Base-by-base conservation (phyloP, 2,329 filamentous ascomycete genomes). In the Cryphonectria naterciae region DNA sequence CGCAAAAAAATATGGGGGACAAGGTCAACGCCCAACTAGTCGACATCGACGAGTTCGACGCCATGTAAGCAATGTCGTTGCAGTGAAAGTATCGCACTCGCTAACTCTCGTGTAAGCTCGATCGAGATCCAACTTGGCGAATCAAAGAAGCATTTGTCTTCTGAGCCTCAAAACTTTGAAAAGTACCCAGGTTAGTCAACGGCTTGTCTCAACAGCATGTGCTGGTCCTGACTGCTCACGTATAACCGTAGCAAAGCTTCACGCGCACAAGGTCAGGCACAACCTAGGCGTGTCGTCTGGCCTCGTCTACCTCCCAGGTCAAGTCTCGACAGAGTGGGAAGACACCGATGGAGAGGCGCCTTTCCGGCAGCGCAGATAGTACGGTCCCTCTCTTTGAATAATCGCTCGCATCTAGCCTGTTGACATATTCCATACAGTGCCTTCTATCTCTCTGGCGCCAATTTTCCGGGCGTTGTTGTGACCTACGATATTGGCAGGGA, bases 401-500 rank as follows among this genome's bases (percentile, higher is more conserved):
- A 46, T 43, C 65, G 10, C 22, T 49, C 19, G 25, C 17, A 49
- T 13, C 22, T 39, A 37, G 6, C 25, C 64, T 17, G 19, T n/a
- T 62, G 17, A 13, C 32, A 49, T 49, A 32, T 41, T n/a, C 32
- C 62, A 52, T 28, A 1, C 69, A 89, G 87, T 81, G 89, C 89
- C 78, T 89, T 85, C 78, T 90, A 90, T 77, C 76, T 90, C 69
- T 82, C 83, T 39, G 88, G 88, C 49, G 84, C 82, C 70, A 80
- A 88, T 78, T 86, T 88, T 72, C 81, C 85, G 1, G 85, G 86
- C 74, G 88, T 86, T 76, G 81, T 81, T 65, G 83, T 87, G 46
- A 89, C 88, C 2, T 89, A 89, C 75, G 86, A 89, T 72, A 84
- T 89, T 65, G 80, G 78, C 32, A 81, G 81, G 15, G 91, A 95